Evolutionary conservation across 441 rosid species (phyloP), one percentile per base, ranked within the genome.

Genomic region (Kokia cookei): DNA sequence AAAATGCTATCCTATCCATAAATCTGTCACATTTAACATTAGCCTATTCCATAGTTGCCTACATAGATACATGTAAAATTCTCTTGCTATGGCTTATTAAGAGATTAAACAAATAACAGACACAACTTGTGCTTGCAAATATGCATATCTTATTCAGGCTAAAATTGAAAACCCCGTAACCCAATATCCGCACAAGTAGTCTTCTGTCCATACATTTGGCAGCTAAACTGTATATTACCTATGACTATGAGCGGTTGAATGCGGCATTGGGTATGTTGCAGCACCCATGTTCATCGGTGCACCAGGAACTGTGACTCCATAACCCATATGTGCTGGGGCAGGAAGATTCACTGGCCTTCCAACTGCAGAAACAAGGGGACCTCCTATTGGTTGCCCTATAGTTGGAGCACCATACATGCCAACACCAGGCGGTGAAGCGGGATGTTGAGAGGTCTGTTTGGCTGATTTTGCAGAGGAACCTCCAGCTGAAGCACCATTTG

Each of bases 271-370:
- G 80, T 92, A 96, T 3, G 94, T 78, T 81, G 88, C 83, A 13
- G 88, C 87, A 83, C 83, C 84, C 82, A 92, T 77, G 74, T 79
- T 92, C 93, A 91, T 82, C 11, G 96, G 88, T 29, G 97, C 97
- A 77, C 91, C 91, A 40, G 97, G 89, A 79, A 95, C 94, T 82
- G 91, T 78, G 45, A 90, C 87, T 29, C 97, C 96, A 40, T 85
- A 96, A 50, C 89, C 87, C 84, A 91, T 82, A 80, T 87, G 94
- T 45, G 81, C 60, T 11, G 93, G 84, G 29, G 84, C 79, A 40
- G 96, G 83, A 77, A 96, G 93, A 83, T 86, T 93, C 80, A 93
- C 94, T 0, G 98, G 98, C 24, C 97, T 96, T 69, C 98, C 99
- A 35, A 96, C 93, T 50, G 97, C 97, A 43, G 99, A 86, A 14